These are phyloP conservation scores for Lentinula raphanica DNA, from an alignment of 768 basidiomycete genomes.

Conservation along the genomic window DNA sequence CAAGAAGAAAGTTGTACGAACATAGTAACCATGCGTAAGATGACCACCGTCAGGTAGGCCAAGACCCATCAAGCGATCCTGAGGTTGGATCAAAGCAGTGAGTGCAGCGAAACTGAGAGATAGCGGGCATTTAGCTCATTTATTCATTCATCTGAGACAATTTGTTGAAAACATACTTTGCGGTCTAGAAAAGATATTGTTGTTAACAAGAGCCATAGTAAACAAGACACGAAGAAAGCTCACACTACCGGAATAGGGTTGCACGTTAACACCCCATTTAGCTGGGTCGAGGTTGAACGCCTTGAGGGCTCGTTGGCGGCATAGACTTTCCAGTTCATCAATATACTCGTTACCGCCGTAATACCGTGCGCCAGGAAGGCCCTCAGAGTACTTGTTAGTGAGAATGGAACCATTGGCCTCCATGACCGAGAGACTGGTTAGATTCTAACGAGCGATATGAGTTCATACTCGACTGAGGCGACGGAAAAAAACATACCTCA, in stretches of 20 bases:
- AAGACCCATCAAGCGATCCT: constrained; percentile 98
- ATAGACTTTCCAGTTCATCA: constrained; percentile 91
- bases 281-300: constrained; percentile 93
- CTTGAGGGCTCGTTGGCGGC: constrained; percentile 91
- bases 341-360: constrained; percentile 98
- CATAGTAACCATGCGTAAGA: constrained; percentile 96
- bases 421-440: constrained; percentile 94
- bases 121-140: not conserved
- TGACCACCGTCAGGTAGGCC: constrained; percentile 97
- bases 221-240: constrained; percentile 24
- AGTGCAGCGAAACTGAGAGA: constrained; percentile 88
- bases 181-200: constrained; percentile 49
- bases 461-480: not conserved
- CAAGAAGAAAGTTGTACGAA: too few relatives aligned
- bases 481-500: constrained; percentile 60
- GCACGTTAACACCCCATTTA: constrained; percentile 98
- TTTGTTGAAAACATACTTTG: constrained; percentile 68
- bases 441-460: constrained; percentile 52
- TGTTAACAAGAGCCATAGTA: not conserved
- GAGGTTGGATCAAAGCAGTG: constrained; percentile 92
- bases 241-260: constrained; percentile 93
- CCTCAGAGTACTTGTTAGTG: constrained; percentile 99
- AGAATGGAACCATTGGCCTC: constrained; percentile 98
- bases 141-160: not conserved
- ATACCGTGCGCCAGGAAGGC: constrained; percentile 95